Conservation (phyloP, 768 basidiomycete species). For the Gelatoporia subvermispora region DNA sequence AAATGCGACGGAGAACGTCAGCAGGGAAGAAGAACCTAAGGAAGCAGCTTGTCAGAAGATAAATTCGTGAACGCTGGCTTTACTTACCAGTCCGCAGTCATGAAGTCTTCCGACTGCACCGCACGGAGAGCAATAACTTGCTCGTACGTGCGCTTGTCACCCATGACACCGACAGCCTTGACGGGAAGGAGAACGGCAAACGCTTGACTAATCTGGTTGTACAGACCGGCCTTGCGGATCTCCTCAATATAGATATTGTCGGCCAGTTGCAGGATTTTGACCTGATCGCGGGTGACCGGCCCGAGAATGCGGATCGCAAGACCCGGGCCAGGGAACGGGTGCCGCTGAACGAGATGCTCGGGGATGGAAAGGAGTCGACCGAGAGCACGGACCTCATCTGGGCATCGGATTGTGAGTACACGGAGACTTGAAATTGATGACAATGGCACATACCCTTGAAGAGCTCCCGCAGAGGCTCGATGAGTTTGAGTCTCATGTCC, state of each 20-base stretch:
- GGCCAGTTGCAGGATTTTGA: conserved; percentile 84
- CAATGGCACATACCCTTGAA: conserved; percentile 75
- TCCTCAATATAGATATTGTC: conserved; percentile 98
- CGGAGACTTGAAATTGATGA: neutral
- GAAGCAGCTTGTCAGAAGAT: conserved; percentile 7
- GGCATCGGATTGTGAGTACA: neutral
- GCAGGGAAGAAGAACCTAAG: conserved; percentile 95
- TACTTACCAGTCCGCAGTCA: conserved; percentile 97
- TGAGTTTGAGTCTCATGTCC: conserved; percentile 98
- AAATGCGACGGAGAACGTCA: conserved; percentile 83
- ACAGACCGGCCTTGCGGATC: conserved; percentile 88
- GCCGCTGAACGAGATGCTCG: conserved; percentile 87
- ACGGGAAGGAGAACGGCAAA: conserved; percentile 96
- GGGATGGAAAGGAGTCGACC: conserved; percentile 91
- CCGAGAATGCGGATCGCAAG: conserved; percentile 98
- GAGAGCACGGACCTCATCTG: conserved; percentile 93
- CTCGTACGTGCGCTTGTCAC: conserved; percentile 93
- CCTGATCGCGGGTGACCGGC: conserved; percentile 90
- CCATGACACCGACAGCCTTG: conserved; percentile 96
- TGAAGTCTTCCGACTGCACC: conserved; percentile 97
- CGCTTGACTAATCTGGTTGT: conserved; percentile 92
- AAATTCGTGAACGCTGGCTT: neutral
- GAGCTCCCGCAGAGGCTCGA: conserved; percentile 93
- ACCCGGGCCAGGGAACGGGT: conserved; percentile 98
- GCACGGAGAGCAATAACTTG: conserved; percentile 96